These are phyloP conservation scores for Suillus cothurnatus DNA, from an alignment of 768 basidiomycete species.

Conservation along the genomic window DNA sequence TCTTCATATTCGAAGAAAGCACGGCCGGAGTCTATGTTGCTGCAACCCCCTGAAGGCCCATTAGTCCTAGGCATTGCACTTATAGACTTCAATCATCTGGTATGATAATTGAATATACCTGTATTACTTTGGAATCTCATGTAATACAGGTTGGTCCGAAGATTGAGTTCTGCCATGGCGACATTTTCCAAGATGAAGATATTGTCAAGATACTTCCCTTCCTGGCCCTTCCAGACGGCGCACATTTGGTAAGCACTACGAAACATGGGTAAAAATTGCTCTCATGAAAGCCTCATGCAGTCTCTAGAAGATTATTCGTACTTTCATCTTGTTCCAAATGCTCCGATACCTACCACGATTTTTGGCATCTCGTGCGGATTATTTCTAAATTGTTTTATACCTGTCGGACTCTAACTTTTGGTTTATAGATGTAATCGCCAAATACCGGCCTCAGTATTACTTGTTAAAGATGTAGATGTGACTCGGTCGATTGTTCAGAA, in stretches of 20 bases:
- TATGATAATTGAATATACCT: conserved; percentile 37
- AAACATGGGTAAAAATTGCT: conserved; percentile 5
- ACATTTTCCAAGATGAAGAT: conserved; percentile 84
- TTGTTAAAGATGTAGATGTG: conserved; percentile 81
- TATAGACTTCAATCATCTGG: conserved; percentile 95
- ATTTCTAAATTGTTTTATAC: conserved; percentile 11
- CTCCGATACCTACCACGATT: conserved; percentile 73
- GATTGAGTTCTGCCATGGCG: conserved; percentile 81
- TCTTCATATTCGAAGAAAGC: conserved; percentile 62
- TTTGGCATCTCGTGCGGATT: conserved; percentile 91
- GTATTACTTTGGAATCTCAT: conserved; percentile 16
- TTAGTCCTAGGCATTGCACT: conserved; percentile 85
- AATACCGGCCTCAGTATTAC: conserved; percentile 75
- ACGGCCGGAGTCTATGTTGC: conserved; percentile 76
- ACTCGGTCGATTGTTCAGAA: conserved; percentile 98
- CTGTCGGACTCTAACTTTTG: conserved; percentile 1
- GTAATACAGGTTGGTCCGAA: conserved; percentile 79
- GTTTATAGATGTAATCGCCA: conserved; percentile 86
- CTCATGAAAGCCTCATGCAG: conserved; percentile 17
- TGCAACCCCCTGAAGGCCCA: conserved; percentile 56
- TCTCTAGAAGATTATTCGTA: conserved; percentile 89
- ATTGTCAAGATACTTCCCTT: conserved; percentile 87
- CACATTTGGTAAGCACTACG: conserved; percentile 68
- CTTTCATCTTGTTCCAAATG: conserved; percentile 84
- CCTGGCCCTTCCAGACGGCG: conserved; percentile 95